A percentile compares a stretch with the other conserved stretches of the same genome.
Evolutionary conservation across 2,329 filamentous ascomycete genomes (phyloP).

Genomic region (Fusarium begoniae): DNA sequence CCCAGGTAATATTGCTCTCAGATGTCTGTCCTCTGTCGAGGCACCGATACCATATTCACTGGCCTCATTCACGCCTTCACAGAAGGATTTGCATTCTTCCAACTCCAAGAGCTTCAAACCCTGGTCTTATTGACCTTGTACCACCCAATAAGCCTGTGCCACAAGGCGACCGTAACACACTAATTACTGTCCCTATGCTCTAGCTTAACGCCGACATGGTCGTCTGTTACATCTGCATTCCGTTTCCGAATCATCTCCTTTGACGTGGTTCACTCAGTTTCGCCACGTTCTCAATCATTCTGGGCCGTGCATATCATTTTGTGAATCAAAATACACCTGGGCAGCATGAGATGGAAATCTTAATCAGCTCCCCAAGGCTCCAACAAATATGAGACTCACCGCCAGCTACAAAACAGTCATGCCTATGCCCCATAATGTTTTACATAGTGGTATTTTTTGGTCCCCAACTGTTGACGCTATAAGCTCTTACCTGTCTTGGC

Average conservation of each 20-base stretch:
- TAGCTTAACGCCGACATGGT: slow-evolving; percentile 18
- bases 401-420: slow-evolving; percentile 16
- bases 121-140: slow-evolving; percentile 20
- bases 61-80: slow-evolving; percentile 23
- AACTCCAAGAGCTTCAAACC: slow-evolving; percentile 25
- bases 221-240: slow-evolving; percentile 22
- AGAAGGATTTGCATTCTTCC: slow-evolving; percentile 11
- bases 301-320: background rate
- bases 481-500: slow-evolving; percentile 15
- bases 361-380: slow-evolving; percentile 14
- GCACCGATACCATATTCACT: slow-evolving; percentile 6
- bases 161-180: slow-evolving; percentile 36
- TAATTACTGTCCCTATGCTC: slow-evolving; percentile 21
- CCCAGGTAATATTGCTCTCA: background rate
- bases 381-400: slow-evolving; percentile 37
- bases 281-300: slow-evolving; percentile 3
- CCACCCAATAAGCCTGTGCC: slow-evolving; percentile 44
- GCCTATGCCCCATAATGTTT: background rate
- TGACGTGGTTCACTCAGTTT: slow-evolving; percentile 23
- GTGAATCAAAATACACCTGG: background rate
- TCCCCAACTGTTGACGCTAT: slow-evolving; percentile 24
- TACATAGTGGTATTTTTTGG: slow-evolving; percentile 25
- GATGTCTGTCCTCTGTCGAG: background rate
- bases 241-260: slow-evolving; percentile 32
- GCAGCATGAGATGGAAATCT: background rate